Evolutionary conservation across 169 alveolate genomes (phyloP).

Genomic region (Cytauxzoon felis): DNA sequence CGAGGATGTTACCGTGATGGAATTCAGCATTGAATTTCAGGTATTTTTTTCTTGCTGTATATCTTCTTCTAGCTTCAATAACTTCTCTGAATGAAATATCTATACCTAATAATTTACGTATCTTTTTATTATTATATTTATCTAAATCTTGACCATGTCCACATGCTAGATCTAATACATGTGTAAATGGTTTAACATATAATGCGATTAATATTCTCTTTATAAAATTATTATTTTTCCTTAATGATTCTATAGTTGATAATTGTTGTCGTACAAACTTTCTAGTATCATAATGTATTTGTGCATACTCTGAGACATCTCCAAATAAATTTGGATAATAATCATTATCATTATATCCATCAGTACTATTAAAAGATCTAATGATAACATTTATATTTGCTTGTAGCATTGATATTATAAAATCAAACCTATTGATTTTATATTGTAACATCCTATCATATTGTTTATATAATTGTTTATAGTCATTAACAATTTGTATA

Average conservation of each 20-base stretch:
- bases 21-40: constrained; percentile 67
- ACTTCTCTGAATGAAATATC: constrained; percentile 82
- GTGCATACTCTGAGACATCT: constrained; percentile 73
- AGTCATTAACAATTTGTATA: constrained; percentile 3
- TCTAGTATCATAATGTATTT: constrained; percentile 78
- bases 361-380: constrained; percentile 27
- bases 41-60: constrained; percentile 55
- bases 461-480: constrained; percentile 34
- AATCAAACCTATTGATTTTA: constrained; percentile 45
- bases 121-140: constrained; percentile 77
- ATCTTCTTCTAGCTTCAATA: constrained; percentile 81
- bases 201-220: constrained; percentile 73
- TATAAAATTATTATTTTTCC: constrained; percentile 76
- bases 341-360: constrained; percentile 43
- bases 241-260: constrained; percentile 75
- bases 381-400: constrained; percentile 41
- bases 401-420: constrained; percentile 31
- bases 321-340: constrained; percentile 80
- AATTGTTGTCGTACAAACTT: constrained; percentile 73
- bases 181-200: constrained; percentile 60
- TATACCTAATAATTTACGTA: constrained; percentile 79
- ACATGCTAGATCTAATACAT: constrained; percentile 84
- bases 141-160: constrained; percentile 87
- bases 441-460: constrained; percentile 7
- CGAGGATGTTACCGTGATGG: constrained; percentile 73